phyloP scores from a whole-genome alignment of 305 asterid genomes.

The Coffea humblotiana region DNA sequence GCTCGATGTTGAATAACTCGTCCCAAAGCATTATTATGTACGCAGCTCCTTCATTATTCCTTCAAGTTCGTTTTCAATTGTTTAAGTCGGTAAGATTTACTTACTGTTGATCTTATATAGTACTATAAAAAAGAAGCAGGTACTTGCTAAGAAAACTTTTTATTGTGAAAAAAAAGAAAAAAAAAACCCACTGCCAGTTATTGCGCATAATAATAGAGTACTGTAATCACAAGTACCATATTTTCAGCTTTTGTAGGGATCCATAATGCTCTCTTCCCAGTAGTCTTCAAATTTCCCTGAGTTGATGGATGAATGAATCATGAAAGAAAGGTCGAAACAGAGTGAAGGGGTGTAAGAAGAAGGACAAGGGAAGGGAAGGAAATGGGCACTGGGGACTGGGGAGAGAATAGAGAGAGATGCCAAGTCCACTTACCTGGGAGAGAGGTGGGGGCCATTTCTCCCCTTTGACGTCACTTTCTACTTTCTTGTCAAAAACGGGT shows the following conservation, averaged over 20 bases:
- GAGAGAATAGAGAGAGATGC: slow-evolving; percentile 21
- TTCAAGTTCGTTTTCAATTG: neutral
- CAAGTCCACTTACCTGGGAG: slow-evolving; percentile 27
- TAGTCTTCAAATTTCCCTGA: too few species aligned
- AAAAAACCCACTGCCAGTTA: too few species aligned
- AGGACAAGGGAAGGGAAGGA: neutral
- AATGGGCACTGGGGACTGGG: neutral
- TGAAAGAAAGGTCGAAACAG: neutral
- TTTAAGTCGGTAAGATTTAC: too few species aligned
- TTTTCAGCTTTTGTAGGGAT: too few species aligned
- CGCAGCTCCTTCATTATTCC: too few species aligned
- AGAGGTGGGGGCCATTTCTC: slow-evolving; percentile 14
- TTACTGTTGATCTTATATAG: too few species aligned
- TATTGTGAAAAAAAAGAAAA: too few species aligned
- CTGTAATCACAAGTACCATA: too few species aligned
- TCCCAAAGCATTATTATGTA: neutral
- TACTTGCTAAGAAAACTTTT: too few species aligned
- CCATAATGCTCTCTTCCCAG: too few species aligned
- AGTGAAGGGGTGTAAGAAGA: neutral
- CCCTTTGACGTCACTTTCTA: slow-evolving; percentile 27
- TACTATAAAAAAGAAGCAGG: too few species aligned
- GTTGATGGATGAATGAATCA: neutral
- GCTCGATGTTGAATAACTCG: neutral
- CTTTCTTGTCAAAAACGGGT: slow-evolving; percentile 14
- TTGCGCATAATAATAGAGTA: too few species aligned